Conservation (phyloP, 2,329 filamentous ascomycete genomes). For the Aspergillus phoenicis region DNA sequence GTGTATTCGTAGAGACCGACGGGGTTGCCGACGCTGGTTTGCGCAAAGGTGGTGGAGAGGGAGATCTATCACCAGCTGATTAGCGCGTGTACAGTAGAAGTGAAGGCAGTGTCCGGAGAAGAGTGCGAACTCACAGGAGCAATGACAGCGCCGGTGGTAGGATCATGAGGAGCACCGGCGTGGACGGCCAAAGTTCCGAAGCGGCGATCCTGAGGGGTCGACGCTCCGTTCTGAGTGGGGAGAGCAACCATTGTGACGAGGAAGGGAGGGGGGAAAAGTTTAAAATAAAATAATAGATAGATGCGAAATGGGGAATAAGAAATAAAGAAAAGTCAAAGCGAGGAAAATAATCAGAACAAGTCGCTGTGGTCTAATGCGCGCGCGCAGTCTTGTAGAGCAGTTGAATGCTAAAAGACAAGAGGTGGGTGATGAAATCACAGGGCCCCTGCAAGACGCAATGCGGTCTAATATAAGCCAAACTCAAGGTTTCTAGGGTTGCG, state of each 20-base stretch:
- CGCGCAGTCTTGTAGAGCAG: neutral
- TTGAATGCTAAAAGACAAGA: neutral
- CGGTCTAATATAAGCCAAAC: neutral
- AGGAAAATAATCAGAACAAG: neutral
- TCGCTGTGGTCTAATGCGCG: neutral
- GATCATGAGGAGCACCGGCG: slow-evolving; percentile 87
- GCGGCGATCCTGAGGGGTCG: slow-evolving; percentile 68
- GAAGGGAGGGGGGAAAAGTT: neutral
- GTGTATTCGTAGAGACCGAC: slow-evolving; percentile 92
- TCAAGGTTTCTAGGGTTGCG: slow-evolving; percentile 2
- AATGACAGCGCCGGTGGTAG: slow-evolving; percentile 90
- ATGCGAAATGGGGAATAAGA: neutral
- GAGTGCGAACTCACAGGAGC: slow-evolving; percentile 61
- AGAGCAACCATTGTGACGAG: slow-evolving; percentile 28
- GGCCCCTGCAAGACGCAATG: slow-evolving; percentile 1
- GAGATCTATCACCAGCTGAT: slow-evolving; percentile 65
- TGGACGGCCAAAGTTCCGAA: slow-evolving; percentile 96
- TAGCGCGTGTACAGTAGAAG: neutral
- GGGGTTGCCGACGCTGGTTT: slow-evolving; percentile 82
- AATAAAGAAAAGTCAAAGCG: slow-evolving; percentile 6
- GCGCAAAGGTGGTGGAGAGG: slow-evolving; percentile 94
- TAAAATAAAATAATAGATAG: neutral
- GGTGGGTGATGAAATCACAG: slow-evolving; percentile 2
- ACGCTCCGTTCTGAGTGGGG: slow-evolving; percentile 44
- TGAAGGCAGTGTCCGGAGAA: neutral